Conservation (phyloP, 1,284 basidiomycete genomes). For the Rhodotorula glutinis region DNA sequence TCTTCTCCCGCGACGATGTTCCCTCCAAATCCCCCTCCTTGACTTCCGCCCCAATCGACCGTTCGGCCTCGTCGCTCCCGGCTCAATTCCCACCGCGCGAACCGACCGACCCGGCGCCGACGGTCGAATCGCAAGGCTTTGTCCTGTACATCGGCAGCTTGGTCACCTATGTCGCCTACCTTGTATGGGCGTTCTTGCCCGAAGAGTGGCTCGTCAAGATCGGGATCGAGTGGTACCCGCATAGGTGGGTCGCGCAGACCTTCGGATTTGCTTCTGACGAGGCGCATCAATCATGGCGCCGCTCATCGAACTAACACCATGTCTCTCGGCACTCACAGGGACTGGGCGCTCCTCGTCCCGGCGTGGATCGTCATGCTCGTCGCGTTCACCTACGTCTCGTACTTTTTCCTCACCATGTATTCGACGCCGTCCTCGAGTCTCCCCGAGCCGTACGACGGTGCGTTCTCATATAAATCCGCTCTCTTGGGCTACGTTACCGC, state of each 20-base stretch:
- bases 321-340: too few relatives aligned
- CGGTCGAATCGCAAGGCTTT: slow-evolving; percentile 40
- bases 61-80: slow-evolving; percentile 30
- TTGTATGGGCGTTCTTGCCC: slow-evolving; percentile 40
- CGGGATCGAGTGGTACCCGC: slow-evolving; percentile 42
- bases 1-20: neutral
- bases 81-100: slow-evolving; percentile 37
- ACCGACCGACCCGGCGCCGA: slow-evolving; percentile 34
- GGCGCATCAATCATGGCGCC: too few relatives aligned
- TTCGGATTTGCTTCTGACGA: too few relatives aligned
- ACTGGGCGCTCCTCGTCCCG: slow-evolving; percentile 43
- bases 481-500: too few relatives aligned
- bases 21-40: neutral
- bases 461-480: neutral
- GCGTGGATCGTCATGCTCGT: slow-evolving; percentile 42
- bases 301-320: too few relatives aligned
- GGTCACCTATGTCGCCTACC: slow-evolving; percentile 32
- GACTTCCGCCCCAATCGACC: slow-evolving; percentile 1
- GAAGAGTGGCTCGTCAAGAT: slow-evolving; percentile 25
- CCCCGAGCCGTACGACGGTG: slow-evolving; percentile 27
- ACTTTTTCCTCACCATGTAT: slow-evolving; percentile 42
- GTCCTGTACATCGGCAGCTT: slow-evolving; percentile 40
- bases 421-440: slow-evolving; percentile 33
- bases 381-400: slow-evolving; percentile 40
- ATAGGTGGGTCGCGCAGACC: slow-evolving; percentile 30